Evolutionary conservation across 148 eudicot genomes (phyloP).

Genomic region (Nyssa sinensis): DNA sequence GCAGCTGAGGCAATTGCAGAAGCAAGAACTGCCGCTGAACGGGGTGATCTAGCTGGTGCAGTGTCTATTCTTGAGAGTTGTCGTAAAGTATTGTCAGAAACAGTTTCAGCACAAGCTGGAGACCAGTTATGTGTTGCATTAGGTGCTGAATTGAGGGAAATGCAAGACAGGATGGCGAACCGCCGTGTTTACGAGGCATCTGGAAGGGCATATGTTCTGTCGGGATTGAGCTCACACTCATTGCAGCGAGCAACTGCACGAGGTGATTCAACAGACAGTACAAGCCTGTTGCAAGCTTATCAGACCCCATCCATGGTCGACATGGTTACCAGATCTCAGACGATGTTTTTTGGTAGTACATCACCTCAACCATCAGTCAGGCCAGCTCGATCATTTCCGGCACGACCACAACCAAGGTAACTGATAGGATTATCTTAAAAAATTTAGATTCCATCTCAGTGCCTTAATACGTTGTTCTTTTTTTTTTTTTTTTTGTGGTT

Average conservation of each 20-base stretch:
- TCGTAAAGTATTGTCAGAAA: conserved; percentile 23
- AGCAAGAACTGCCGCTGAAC: conserved; percentile 40
- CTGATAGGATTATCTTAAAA: neutral
- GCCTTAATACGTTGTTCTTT: neutral
- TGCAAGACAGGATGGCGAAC: conserved; percentile 46
- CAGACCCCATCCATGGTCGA: conserved; percentile 44
- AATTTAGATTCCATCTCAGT: neutral
- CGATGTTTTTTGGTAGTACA: conserved; percentile 27
- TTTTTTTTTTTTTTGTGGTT: conserved; percentile 2
- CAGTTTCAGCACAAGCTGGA: conserved; percentile 29
- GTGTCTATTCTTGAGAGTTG: conserved; percentile 28
- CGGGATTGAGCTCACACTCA: conserved; percentile 54
- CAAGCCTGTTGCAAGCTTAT: conserved; percentile 31
- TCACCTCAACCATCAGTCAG: conserved; percentile 23
- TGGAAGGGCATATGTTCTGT: conserved; percentile 47
- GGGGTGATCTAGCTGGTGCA: conserved; percentile 33
- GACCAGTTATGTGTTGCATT: conserved; percentile 34
- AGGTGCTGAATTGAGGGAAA: conserved; percentile 41
- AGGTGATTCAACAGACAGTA: conserved; percentile 40
- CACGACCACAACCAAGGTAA: conserved; percentile 33
- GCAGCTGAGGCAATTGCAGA: conserved; percentile 47
- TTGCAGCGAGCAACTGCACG: conserved; percentile 57
- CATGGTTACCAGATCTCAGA: conserved; percentile 45
- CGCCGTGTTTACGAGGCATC: conserved; percentile 35
- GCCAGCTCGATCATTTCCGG: conserved; percentile 26